Evolutionary conservation across 2,329 filamentous ascomycete genomes (phyloP), one percentile per base, ranked within the genome.

Genomic region (Xylariaceae sp.): DNA sequence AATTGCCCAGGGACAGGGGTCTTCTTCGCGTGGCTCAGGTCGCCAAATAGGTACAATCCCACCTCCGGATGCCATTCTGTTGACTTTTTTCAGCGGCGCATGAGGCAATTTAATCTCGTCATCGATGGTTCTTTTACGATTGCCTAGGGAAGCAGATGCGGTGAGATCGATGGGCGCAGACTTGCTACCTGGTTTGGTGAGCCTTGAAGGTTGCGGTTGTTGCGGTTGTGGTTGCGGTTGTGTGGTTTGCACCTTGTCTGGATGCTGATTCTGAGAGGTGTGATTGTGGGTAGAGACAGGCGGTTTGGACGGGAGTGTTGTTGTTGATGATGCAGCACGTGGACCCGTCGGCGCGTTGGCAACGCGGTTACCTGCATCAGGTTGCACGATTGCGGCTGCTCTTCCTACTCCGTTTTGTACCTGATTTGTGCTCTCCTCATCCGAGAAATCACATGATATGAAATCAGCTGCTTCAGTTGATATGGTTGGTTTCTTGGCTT

Each of bases 401-500:
- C n/a, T n/a, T n/a, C n/a, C 16, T 23, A 11, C 36, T 3, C 37
- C 51, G 19, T 61, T 56, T 3, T 59, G 50, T 17, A 28, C 29
- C 71, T 17, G 67, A 19, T 21, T 37, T 3, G 70, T 68, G 1
- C 78, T 77, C 36, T 83, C 80, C 23, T 83, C 82, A 51, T 88
- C 85, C 43, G 82, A 83, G 40, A 90, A 80, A 64, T 87, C 89
- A 58, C 94, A 90, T 0, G 94, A 96, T 53, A 99, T 96, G 70
- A 97, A 98, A 65, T 99, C 94, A 56, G 90, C 88, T 19, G 82
- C 80, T 43, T 87, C 82, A 1, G 82, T 79, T 19, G 86, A 80
- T 1, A 82, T 76, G 9, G 79, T 76, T 0, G 79, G 73, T 26
- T 82, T 79, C 23, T 79, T 75, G 8, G 75, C 70, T 5, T 76